These are phyloP conservation scores for Fusarium sp. DNA, from an alignment of 2,329 filamentous ascomycete species.

Conservation along the genomic window DNA sequence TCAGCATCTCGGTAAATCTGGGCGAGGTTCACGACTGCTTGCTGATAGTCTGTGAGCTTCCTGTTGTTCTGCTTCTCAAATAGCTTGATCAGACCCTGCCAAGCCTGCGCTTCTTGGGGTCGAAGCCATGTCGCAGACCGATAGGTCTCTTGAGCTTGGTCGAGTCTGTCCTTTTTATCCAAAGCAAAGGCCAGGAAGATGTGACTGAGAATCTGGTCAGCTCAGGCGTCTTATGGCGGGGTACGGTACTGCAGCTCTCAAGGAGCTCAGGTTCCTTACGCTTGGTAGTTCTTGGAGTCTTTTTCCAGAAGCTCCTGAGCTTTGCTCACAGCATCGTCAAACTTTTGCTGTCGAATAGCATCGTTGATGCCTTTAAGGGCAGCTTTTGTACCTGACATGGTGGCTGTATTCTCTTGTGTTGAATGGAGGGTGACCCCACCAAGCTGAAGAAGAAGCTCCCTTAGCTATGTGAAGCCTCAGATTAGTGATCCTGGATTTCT, in stretches of 20 bases:
- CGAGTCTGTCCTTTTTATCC: conserved; percentile 77
- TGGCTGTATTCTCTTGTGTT: conserved; percentile 31
- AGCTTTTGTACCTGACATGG: conserved; percentile 72
- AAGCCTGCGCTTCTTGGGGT: conserved; percentile 82
- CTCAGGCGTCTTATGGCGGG: conserved; percentile 15
- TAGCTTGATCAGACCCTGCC: conserved; percentile 88
- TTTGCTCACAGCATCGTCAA: conserved; percentile 77
- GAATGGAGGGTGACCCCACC: conserved; percentile 37
- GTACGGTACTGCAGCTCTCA: conserved; percentile 20
- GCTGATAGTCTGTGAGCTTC: conserved; percentile 78
- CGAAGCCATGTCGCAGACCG: conserved; percentile 76
- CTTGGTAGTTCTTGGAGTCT: conserved; percentile 85
- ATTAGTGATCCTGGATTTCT: neutral
- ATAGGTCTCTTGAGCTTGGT: conserved; percentile 83
- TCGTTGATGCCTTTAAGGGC: conserved; percentile 84
- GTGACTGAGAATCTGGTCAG: conserved; percentile 60
- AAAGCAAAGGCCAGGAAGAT: conserved; percentile 89
- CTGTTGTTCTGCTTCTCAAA: conserved; percentile 80
- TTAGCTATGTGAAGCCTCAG: neutral
- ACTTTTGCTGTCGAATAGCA: conserved; percentile 81
- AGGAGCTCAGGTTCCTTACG: conserved; percentile 58
- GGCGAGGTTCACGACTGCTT: conserved; percentile 78
- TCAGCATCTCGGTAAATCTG: conserved; percentile 76
- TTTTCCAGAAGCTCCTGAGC: conserved; percentile 75
- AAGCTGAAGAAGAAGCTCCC: conserved; percentile 10